These are phyloP conservation scores for Penicillium cosmopolitanum DNA, from an alignment of 495 filamentous ascomycete species.

Conservation along the genomic window DNA sequence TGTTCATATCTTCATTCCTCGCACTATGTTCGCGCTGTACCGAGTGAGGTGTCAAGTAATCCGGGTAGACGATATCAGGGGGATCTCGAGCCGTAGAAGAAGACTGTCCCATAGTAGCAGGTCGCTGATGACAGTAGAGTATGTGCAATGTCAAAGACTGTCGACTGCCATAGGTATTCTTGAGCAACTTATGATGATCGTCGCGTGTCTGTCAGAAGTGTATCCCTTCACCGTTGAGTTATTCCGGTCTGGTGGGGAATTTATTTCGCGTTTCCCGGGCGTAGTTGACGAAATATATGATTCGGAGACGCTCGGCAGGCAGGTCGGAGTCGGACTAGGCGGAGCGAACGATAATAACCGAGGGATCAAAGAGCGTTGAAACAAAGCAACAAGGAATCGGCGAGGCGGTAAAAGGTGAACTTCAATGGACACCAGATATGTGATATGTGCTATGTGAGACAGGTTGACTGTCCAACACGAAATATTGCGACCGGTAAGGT, in stretches of 20 bases:
- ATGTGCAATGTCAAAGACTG: slow-evolving; percentile 28
- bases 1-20: slow-evolving; percentile 50
- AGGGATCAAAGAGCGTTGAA: slow-evolving; percentile 9
- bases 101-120: slow-evolving; percentile 55
- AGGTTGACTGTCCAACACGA: slow-evolving; percentile 16
- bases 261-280: neutral
- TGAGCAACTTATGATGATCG: slow-evolving; percentile 1
- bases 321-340: neutral
- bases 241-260: neutral
- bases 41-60: slow-evolving; percentile 26
- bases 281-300: neutral
- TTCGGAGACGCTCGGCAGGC: neutral
- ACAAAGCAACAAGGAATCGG: slow-evolving; percentile 20
- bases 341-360: neutral
- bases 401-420: neutral
- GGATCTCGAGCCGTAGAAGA: slow-evolving; percentile 48
- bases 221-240: neutral
- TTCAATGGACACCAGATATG: neutral
- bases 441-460: slow-evolving; percentile 7
- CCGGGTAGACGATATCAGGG: slow-evolving; percentile 32
- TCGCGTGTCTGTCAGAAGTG: neutral
- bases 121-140: slow-evolving; percentile 17
- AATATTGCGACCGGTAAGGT: slow-evolving; percentile 13
- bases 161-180: slow-evolving; percentile 36
- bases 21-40: slow-evolving; percentile 26